Base-by-base conservation (phyloP, 2,329 filamentous ascomycete genomes). In the Clarireedia paspali region DNA sequence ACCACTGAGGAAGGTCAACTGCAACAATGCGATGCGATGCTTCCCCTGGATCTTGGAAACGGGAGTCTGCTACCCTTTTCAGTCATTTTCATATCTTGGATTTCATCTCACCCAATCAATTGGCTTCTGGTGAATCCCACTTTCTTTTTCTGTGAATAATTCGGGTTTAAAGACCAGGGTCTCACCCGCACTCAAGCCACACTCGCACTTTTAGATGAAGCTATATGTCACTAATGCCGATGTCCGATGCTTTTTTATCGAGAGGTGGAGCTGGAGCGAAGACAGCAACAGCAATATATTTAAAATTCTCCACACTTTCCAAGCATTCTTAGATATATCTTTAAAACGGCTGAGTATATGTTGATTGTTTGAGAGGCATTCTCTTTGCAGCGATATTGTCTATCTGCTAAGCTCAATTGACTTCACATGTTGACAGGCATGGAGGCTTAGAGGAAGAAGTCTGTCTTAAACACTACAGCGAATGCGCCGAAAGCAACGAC, bases 401-500 rank as follows among this genome's bases (percentile, higher is more conserved):
- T 34, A 34, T 34, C 30, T 34, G 30, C 30, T 34, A 34, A 34
- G 30, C 30, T 34, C 30, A 34, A 12, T 34, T 4, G 30, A 34
- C 30, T 34, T 34, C 10, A 34, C 30, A 34, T 12, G 12, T 26
- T 46, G 17, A 20, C 34, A 36, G 45, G 42, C 9, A 54, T 54
- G 52, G 23, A 54, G 23, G 24, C 9, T 34, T 34, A 34, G 30
- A 34, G 30, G 30, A 34, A 34, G 30, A 34, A 34, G 12, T 34
- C 10, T 34, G 12, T 12, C 30, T 34, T 12, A 34, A 46, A 46
- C 20, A 46, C 42, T 12, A 23, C 42, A 2, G 3, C 30, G 30
- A 34, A 12, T 34, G 30, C 30, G 30, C 30, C 30, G 39, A 52
- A 26, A n/a, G 45, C 61, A 50, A 59, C 56, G 53, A 50, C 7